Evolutionary conservation across 371 early-diverging fungal genomes (phyloP).

Genomic region (Rhizopus delemar): DNA sequence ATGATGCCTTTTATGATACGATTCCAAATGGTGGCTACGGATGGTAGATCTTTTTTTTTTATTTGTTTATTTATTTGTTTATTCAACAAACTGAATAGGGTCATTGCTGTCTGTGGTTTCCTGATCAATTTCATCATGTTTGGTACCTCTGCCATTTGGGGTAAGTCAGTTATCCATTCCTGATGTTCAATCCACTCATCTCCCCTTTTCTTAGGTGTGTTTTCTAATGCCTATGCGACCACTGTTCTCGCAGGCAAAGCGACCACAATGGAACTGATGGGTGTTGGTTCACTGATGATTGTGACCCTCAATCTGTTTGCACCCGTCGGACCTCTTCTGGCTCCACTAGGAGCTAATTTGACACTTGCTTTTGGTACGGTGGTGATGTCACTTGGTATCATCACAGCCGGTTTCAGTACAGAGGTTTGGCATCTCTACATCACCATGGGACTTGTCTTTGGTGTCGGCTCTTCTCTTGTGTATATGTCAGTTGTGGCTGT

Average conservation of each 20-base stretch:
- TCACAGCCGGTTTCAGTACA: conserved; percentile 48
- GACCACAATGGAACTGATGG: conserved; percentile 46
- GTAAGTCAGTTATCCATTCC: conserved; percentile 18
- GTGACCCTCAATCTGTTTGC: conserved; percentile 47
- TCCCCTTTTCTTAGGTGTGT: conserved; percentile 30
- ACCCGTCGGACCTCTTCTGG: conserved; percentile 44
- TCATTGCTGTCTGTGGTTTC: conserved; percentile 38
- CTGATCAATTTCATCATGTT: conserved; percentile 42
- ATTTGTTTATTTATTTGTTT: too few relatives aligned
- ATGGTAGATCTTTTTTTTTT: conserved; percentile 21
- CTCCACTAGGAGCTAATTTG: conserved; percentile 42
- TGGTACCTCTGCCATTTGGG: conserved; percentile 42
- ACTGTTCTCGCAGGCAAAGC: conserved; percentile 37
- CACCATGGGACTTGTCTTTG: conserved; percentile 55
- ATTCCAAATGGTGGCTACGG: conserved; percentile 49
- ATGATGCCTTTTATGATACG: conserved; percentile 21
- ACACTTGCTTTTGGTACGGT: conserved; percentile 44
- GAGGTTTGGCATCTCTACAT: conserved; percentile 61
- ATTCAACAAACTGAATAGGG: conserved; percentile 17
- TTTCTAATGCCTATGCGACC: conserved; percentile 38
- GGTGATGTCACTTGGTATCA: conserved; percentile 50
- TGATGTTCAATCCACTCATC: conserved; percentile 2
- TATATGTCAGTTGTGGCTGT: conserved; percentile 44
- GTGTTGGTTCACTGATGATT: conserved; percentile 50
- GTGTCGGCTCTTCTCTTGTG: conserved; percentile 40